phyloP scores from a whole-genome alignment of 805 yeast genomes.

The Candida jianshihensis region DNA sequence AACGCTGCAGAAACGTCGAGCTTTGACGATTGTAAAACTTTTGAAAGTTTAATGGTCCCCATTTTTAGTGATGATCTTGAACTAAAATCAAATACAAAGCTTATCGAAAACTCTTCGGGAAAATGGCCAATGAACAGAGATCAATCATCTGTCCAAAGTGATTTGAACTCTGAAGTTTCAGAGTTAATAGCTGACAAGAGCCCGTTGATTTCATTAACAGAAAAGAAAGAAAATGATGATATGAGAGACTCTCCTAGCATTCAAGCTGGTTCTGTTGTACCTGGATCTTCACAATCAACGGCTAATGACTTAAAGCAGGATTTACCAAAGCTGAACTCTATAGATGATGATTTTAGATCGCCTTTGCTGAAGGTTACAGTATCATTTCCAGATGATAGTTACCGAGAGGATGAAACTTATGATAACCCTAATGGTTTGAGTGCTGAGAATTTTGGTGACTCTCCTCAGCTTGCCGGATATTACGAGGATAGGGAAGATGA shows the following conservation, averaged over 20 bases:
- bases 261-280: no score
- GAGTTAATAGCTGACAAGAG: no score
- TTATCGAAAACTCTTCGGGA: neutral
- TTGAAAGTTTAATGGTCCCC: slow-evolving; percentile 20
- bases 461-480: neutral
- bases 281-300: neutral
- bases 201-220: no score
- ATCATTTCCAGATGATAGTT: slow-evolving; percentile 8
- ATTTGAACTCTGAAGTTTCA: no score
- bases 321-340: slow-evolving; percentile 9
- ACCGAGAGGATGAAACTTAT: slow-evolving; percentile 8
- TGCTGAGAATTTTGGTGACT: slow-evolving; percentile 4
- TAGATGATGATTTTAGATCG: slow-evolving; percentile 17
- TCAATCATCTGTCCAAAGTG: slow-evolving; percentile 15
- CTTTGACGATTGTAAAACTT: slow-evolving; percentile 13
- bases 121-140: slow-evolving; percentile 17
- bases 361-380: slow-evolving; percentile 18
- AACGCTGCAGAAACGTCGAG: slow-evolving; percentile 10
- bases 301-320: neutral
- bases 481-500: slow-evolving; percentile 1
- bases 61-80: slow-evolving; percentile 16
- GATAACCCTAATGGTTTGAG: slow-evolving; percentile 20
- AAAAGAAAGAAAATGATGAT: no score
- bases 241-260: no score
- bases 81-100: neutral